A percentile compares a stretch with the other conserved stretches of the same genome.
Evolutionary conservation across 2,329 filamentous ascomycete genomes (phyloP).

Genomic region (Fusarium chlamydosporum): DNA sequence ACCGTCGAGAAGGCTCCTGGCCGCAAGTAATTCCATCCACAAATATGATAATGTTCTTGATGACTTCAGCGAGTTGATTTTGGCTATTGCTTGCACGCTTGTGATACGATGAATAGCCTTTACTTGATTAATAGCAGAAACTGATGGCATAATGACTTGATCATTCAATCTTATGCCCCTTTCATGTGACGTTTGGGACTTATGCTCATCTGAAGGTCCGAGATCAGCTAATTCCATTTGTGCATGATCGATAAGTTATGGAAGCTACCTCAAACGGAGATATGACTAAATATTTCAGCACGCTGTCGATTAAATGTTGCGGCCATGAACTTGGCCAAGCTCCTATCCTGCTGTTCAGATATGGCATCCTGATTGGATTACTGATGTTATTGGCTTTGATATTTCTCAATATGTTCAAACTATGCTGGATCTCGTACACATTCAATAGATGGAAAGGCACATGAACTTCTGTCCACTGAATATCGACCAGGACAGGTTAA

Average conservation of each 20-base stretch:
- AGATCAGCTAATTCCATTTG: background rate
- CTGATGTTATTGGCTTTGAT: too few species aligned
- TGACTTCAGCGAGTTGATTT: background rate
- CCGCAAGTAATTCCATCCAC: background rate
- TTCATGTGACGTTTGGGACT: background rate
- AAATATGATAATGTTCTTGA: background rate
- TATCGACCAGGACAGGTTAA: too few species aligned
- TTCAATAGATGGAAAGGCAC: too few species aligned
- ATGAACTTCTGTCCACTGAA: too few species aligned
- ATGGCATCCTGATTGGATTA: background rate
- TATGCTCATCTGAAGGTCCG: background rate
- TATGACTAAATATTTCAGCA: background rate
- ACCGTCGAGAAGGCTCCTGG: slow-evolving; percentile 18
- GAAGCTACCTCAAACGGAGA: background rate
- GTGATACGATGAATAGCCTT: background rate
- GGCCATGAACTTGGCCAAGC: too few species aligned
- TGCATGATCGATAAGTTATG: background rate
- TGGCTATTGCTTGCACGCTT: background rate
- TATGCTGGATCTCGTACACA: too few species aligned
- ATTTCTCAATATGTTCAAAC: too few species aligned
- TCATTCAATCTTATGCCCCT: background rate
- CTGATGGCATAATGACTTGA: slow-evolving; percentile 15
- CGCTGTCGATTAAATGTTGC: slow-evolving; percentile 1
- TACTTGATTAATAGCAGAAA: slow-evolving; percentile 1
- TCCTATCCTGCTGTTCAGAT: background rate